Evolutionary conservation across 805 yeast species (phyloP).

Genomic region (Candida vaughaniae): DNA sequence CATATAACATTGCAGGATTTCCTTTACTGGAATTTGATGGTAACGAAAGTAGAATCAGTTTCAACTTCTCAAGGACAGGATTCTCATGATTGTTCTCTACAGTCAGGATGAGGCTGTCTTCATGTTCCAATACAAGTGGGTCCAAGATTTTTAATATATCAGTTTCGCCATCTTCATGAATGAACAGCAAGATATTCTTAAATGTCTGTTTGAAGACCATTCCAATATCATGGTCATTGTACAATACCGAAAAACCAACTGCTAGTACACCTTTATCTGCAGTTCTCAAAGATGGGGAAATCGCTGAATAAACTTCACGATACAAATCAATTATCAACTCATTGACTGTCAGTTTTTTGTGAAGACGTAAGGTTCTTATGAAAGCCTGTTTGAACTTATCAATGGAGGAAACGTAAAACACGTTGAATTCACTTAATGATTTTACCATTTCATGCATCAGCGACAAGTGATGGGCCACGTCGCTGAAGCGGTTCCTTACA

Average conservation of each 20-base stretch:
- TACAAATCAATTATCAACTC: constrained; percentile 41
- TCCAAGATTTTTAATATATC: not conserved
- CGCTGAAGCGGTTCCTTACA: constrained; percentile 45
- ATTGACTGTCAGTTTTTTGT: not conserved
- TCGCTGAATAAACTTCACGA: constrained; percentile 42
- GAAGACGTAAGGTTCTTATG: not conserved
- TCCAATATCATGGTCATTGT: constrained; percentile 25
- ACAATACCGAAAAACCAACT: constrained; percentile 31
- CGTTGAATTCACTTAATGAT: constrained; percentile 32
- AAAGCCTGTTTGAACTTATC: constrained; percentile 22
- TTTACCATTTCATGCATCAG: constrained; percentile 48
- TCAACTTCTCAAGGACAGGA: constrained; percentile 1
- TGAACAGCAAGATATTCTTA: constrained; percentile 3
- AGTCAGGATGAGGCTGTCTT: not conserved
- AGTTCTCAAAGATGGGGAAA: constrained; percentile 47
- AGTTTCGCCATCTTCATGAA: too few species aligned
- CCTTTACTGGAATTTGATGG: not conserved
- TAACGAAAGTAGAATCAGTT: not conserved
- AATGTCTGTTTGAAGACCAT: constrained; percentile 17
- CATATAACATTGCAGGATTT: constrained; percentile 11
- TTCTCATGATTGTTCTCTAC: constrained; percentile 5
- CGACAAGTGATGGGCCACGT: constrained; percentile 58
- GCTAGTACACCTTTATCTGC: constrained; percentile 48
- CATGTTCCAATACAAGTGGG: not conserved
- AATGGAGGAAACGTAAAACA: constrained; percentile 61